Evolutionary conservation across 169 alveolate genomes (phyloP), one percentile per base, ranked within the genome.

Genomic region (Eimeria falciformis): DNA sequence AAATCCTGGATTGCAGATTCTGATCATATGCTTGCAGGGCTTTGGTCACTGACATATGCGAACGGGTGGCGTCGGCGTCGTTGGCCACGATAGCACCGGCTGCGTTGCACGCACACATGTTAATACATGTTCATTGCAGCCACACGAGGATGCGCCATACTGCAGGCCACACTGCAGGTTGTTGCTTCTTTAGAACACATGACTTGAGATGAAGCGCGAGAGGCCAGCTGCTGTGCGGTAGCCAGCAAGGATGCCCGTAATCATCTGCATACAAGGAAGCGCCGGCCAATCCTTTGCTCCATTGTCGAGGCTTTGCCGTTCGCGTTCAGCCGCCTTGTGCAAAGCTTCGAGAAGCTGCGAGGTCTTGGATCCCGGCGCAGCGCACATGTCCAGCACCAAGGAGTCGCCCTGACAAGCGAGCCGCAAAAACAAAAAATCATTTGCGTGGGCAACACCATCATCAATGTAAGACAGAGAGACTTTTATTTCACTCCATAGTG

Each of bases 291-390:
- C 75, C 6, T 62, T 29, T 17, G 4, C 1, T 50, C 11, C 82
- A 11, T 71, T 29, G 40, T 17, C 50, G 50, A 27, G 23, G 11
- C 47, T 69, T 25, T 17, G 53, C 25, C 53, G 0, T 29, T 62
- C 75, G 40, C 37, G 75, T 23, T 12, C 85, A 14, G 88, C 7
- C 77, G 77, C 87, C 37, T 11, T 53, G 53, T 66, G 93, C 69
- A 96, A 29, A 37, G 93, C 89, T 77, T 97, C 98, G 50, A 96
- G 83, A 29, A 93, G 88, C 86, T 97, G 97, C 29, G 97, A 90
- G 50, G 98, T 97, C 83, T 97, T 97, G 83, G 97, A 94, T 27
- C 99, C 99, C 9, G 99, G 99, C 7, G 98, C 98, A 18, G 99
- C 98, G 88, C 99, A 97, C 97, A 97, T 94, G 91, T 97, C 99